Evolutionary conservation across 129 eudicot species (phyloP).

Genomic region (Smallanthus sonchifolius): DNA sequence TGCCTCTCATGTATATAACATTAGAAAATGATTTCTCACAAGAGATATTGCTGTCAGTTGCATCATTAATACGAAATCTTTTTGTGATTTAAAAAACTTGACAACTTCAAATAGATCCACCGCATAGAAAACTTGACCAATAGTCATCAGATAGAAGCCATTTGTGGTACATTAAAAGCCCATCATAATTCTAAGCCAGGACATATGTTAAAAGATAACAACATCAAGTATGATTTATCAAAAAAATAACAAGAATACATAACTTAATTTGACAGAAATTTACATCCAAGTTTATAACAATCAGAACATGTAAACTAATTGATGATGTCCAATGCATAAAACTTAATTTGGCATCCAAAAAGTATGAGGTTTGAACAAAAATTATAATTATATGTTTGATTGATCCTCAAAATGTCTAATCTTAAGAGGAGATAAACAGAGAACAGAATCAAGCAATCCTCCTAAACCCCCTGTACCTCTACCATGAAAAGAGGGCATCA

Average conservation of each 20-base stretch:
- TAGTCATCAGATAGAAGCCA: background rate
- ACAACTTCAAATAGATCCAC: background rate
- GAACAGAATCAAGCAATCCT: background rate
- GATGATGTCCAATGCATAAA: background rate
- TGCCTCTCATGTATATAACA: background rate
- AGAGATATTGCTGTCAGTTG: background rate
- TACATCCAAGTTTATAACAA: background rate
- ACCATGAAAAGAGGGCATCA: conserved; percentile 9
- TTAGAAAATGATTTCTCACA: background rate
- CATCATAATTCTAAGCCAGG: too few species aligned
- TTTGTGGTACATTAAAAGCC: too few species aligned
- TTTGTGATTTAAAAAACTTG: background rate
- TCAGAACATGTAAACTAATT: background rate
- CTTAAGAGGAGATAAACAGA: conserved; percentile 4
- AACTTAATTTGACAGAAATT: background rate
- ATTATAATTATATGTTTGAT: background rate
- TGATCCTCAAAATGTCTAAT: conserved; percentile 11
- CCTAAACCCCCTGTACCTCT: background rate
- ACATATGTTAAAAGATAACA: too few species aligned
- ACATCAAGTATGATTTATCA: background rate
- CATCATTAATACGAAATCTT: background rate
- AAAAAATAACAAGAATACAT: too few species aligned
- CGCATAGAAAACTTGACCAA: background rate
- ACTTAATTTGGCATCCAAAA: background rate
- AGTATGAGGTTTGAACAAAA: background rate